Conservation (phyloP, 108 stramenopile genomes). For the Nannochloropsis gaditana region DNA sequence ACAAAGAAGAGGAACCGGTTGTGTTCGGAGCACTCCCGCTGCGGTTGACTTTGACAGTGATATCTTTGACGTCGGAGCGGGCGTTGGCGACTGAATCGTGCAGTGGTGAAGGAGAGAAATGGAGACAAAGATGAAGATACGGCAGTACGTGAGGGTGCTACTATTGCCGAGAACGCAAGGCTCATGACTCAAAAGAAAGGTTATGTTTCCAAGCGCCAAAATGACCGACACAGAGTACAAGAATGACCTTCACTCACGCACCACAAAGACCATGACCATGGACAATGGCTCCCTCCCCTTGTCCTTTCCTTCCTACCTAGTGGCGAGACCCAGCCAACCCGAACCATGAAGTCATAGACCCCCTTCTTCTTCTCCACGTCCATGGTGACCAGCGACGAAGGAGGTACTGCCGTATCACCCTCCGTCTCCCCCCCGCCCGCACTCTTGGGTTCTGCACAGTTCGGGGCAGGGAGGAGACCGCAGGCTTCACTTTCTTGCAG, state of each 20-base stretch:
- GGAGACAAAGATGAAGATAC: neutral
- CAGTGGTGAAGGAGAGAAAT: neutral
- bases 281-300: no score
- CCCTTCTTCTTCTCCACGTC: slow-evolving; percentile 19
- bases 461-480: neutral
- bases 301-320: neutral
- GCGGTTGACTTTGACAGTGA: neutral
- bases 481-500: neutral
- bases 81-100: neutral
- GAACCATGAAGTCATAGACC: neutral
- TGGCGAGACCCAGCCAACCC: neutral
- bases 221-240: no score
- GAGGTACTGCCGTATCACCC: neutral
- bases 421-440: neutral
- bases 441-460: neutral
- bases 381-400: neutral
- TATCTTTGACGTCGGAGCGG: neutral
- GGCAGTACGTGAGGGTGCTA: no score
- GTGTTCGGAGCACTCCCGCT: neutral
- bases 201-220: no score
- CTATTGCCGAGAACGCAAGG: no score
- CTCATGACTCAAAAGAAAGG: no score
- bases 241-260: no score
- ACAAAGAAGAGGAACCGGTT: neutral
- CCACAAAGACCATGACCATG: no score